Base-by-base conservation (phyloP, 1,139 yeast genomes). In the Blastobotrys ciferrii region DNA sequence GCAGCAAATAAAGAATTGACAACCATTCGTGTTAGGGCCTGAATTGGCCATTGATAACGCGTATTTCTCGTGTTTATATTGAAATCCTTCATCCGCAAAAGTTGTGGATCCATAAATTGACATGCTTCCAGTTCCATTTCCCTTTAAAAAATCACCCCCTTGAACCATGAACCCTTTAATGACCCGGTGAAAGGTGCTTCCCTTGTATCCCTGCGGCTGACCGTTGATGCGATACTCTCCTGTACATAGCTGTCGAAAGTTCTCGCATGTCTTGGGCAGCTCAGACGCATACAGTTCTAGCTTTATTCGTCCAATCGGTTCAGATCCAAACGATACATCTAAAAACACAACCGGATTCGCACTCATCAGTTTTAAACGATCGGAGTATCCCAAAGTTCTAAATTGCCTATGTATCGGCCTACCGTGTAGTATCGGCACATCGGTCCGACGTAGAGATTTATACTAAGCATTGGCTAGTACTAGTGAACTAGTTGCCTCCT, bases 11-110 rank as follows among this genome's bases (percentile, higher is more conserved):
- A 70, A 70, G 47, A 70, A 70, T 52, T 70, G 74, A 41, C 72
- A 70, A 13, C 75, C 74, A 52, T 71, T 71, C 31, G 74, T 65
- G 53, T 71, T 62, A 5, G 71, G 71, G 17, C 76, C 77, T 4
- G 73, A 65, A 50, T 73, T 73, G 50, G 76, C 77, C 77, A 73
- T 73, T 6, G 74, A 65, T 15, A 73, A 57, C 3, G 28, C 7
- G 9, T 3, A 31, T n/a, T 17, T 53, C 63, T 82, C 88, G 65
- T 88, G 96, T 49, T 73, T 73, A 56, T 76, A 68, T 53, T 74
- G 66, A 67, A 87, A 87, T 66, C 84, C 84, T 66, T 89, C 97
- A 65, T 89, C 97, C 60, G 87, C 91, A 62, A 89, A 89, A 63
- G 84, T 87, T 56, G 53, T 54, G 38, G 87, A 92, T 5, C 76